Conservation (phyloP, 2,329 filamentous ascomycete genomes). For the Truncatella angustata region DNA sequence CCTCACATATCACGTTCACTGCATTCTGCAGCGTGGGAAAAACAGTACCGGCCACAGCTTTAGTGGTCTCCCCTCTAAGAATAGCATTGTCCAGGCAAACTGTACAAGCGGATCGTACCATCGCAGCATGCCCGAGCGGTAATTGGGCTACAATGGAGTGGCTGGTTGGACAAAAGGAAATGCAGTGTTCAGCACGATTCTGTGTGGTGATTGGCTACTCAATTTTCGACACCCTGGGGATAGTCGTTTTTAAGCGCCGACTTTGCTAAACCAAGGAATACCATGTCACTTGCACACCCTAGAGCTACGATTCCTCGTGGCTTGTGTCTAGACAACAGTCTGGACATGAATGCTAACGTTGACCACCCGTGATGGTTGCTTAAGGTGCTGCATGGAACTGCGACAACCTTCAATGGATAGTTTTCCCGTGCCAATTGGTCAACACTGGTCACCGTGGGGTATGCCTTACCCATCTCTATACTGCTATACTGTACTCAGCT, state of each 20-base stretch:
- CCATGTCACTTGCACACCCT: slow-evolving; percentile 14
- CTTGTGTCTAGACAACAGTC: too few relatives aligned
- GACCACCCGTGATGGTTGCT: too few relatives aligned
- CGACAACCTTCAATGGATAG: too few relatives aligned
- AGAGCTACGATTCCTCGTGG: background rate
- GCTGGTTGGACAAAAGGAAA: slow-evolving; percentile 28
- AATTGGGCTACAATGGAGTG: slow-evolving; percentile 17
- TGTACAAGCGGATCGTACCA: slow-evolving; percentile 12
- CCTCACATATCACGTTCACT: slow-evolving; percentile 11
- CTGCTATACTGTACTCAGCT: too few relatives aligned
- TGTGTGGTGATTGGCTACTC: slow-evolving; percentile 23
- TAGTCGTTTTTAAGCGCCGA: slow-evolving; percentile 29
- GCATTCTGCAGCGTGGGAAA: slow-evolving; percentile 12
- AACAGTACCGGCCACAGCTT: slow-evolving; percentile 20
- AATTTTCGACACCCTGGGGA: slow-evolving; percentile 21
- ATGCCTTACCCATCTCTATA: too few relatives aligned
- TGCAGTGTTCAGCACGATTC: slow-evolving; percentile 23
- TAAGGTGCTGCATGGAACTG: too few relatives aligned
- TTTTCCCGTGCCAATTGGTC: too few relatives aligned
- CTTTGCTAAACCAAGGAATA: slow-evolving; percentile 21
- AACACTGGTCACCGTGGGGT: too few relatives aligned
- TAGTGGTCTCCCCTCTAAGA: slow-evolving; percentile 25
- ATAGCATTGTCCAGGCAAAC: slow-evolving; percentile 22
- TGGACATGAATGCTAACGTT: too few relatives aligned
- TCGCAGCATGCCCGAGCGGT: slow-evolving; percentile 15